phyloP scores from a whole-genome alignment of 139 green algal species.

The Chloropicon primus region DNA sequence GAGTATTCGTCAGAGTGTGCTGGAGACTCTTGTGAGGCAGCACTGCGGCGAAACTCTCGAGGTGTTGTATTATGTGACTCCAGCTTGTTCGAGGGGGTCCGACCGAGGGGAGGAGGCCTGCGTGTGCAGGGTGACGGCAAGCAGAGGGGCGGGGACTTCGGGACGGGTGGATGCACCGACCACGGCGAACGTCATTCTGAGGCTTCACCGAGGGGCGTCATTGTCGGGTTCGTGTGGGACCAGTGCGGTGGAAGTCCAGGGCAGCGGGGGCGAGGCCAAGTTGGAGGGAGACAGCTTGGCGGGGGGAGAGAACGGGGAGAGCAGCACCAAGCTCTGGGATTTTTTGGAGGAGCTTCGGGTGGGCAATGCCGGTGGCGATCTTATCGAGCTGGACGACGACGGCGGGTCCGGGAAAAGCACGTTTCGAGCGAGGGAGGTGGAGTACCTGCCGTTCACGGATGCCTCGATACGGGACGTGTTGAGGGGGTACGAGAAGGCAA shows the following conservation, averaged over 20 bases:
- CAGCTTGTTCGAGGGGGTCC: no score
- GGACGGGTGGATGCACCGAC: no score
- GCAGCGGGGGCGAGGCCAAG: neutral
- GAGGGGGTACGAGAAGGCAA: neutral
- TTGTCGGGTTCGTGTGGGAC: no score
- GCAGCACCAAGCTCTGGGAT: neutral
- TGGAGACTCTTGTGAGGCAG: neutral
- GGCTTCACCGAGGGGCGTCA: no score
- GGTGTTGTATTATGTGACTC: neutral
- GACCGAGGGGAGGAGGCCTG: neutral
- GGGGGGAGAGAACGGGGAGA: no score
- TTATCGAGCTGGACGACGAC: no score
- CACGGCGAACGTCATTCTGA: neutral
- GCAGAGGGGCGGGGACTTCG: no score
- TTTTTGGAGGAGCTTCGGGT: neutral
- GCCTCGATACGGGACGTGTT: neutral
- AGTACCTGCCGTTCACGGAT: neutral
- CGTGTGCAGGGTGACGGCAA: neutral
- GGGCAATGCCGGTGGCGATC: neutral
- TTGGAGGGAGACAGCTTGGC: no score
- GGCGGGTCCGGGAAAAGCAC: no score
- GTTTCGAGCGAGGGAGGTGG: neutral
- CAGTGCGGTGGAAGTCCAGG: no score
- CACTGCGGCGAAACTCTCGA: neutral
- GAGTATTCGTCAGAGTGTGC: no score